These are phyloP conservation scores for Pestalotiopsis sp. DNA, from an alignment of 2,329 filamentous ascomycete species.

Conservation along the genomic window DNA sequence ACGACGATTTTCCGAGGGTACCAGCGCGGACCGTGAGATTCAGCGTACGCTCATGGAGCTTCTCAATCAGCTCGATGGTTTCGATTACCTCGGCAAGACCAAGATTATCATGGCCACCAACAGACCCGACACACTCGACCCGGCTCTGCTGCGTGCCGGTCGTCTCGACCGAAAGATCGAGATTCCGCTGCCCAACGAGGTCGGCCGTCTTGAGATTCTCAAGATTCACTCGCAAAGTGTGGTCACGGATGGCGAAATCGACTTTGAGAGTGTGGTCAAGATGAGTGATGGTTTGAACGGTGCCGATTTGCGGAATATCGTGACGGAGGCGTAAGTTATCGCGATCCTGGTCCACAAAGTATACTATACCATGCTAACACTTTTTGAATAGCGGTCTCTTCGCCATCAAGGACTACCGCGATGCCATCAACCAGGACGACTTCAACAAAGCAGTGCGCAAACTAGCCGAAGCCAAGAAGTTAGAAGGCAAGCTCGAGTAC, in stretches of 20 bases:
- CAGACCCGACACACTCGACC: slow-evolving; percentile 93
- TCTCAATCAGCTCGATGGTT: slow-evolving; percentile 96
- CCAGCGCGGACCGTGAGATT: slow-evolving; percentile 96
- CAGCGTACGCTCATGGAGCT: slow-evolving; percentile 98
- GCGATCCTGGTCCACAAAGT: neutral
- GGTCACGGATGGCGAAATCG: slow-evolving; percentile 89
- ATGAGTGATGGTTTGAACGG: slow-evolving; percentile 99
- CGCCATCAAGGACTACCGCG: slow-evolving; percentile 97
- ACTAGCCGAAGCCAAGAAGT: slow-evolving; percentile 95
- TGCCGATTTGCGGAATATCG: slow-evolving; percentile 94
- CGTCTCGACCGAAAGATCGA: slow-evolving; percentile 97
- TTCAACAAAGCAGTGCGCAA: slow-evolving; percentile 99
- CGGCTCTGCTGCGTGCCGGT: slow-evolving; percentile 87
- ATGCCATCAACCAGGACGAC: slow-evolving; percentile 96
- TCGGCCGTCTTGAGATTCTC: slow-evolving; percentile 92
- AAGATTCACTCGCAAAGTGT: slow-evolving; percentile 95
- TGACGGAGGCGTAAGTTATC: slow-evolving; percentile 88
- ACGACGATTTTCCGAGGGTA: slow-evolving; percentile 94
- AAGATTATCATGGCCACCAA: slow-evolving; percentile 99
- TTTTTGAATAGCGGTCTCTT: slow-evolving; percentile 76
- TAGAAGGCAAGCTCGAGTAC: slow-evolving; percentile 98
- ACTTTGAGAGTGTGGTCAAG: slow-evolving; percentile 99
- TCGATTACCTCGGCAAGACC: slow-evolving; percentile 98
- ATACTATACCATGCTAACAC: slow-evolving; percentile 10
- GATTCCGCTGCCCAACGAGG: slow-evolving; percentile 95